Percentiles rank a stretch among this genome's conserved stretches.
Conservation (phyloP, 768 basidiomycete genomes). For the Lentinula aciculospora region DNA sequence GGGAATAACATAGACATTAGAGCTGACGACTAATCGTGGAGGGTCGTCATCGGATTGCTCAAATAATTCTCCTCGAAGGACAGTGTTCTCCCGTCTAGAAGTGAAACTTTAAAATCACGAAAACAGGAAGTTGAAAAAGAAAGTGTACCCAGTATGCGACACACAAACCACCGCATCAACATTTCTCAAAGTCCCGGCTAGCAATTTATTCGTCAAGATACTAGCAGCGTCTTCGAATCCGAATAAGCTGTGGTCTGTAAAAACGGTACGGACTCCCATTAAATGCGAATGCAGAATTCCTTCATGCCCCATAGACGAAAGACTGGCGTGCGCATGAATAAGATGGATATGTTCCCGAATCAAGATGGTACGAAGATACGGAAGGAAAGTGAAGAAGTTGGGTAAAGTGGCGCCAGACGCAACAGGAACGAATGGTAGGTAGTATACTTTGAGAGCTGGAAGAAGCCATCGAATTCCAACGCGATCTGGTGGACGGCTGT, state of each 20-base stretch:
- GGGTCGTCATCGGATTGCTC: slow-evolving; percentile 41
- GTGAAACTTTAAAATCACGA: neutral
- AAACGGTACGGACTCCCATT: slow-evolving; percentile 84
- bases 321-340: slow-evolving; percentile 87
- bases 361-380: slow-evolving; percentile 86
- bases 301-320: slow-evolving; percentile 90
- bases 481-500: slow-evolving; percentile 81
- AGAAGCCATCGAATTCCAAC: slow-evolving; percentile 87
- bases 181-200: slow-evolving; percentile 80
- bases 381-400: slow-evolving; percentile 88
- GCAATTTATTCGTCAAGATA: slow-evolving; percentile 93
- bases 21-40: slow-evolving; percentile 37
- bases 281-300: slow-evolving; percentile 85
- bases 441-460: slow-evolving; percentile 87
- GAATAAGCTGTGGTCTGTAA: slow-evolving; percentile 96
- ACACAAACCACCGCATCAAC: slow-evolving; percentile 96
- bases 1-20: slow-evolving; percentile 86
- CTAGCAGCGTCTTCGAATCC: slow-evolving; percentile 97
- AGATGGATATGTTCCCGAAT: slow-evolving; percentile 81
- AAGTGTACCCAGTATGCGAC: slow-evolving; percentile 85
- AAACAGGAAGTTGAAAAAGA: neutral
- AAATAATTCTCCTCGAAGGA: slow-evolving; percentile 77
- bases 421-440: slow-evolving; percentile 86
- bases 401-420: slow-evolving; percentile 92
- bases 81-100: slow-evolving; percentile 92